Percentiles rank a stretch among this genome's conserved stretches.
These are phyloP conservation scores for Citrus hindsii DNA, from an alignment of 345 rosid genomes.

Conservation along the genomic window DNA sequence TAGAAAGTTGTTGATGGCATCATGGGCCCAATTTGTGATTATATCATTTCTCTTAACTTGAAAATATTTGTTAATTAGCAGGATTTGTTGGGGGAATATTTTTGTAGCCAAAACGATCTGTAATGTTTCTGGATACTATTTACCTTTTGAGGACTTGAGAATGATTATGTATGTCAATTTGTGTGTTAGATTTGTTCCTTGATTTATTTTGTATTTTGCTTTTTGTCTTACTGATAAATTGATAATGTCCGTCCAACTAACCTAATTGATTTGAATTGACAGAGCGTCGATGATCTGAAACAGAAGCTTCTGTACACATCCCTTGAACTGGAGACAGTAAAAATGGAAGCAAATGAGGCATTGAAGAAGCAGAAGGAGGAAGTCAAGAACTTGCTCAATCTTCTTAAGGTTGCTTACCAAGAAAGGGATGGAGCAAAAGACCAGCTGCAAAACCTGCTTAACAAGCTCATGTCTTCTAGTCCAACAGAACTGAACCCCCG, in stretches of 20 bases:
- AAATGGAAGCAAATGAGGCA: conserved; percentile 58
- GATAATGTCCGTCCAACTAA: not conserved
- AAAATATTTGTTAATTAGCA: conserved; percentile 12
- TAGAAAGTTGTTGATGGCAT: conserved; percentile 11
- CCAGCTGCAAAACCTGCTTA: conserved; percentile 51
- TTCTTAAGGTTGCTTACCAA: conserved; percentile 54
- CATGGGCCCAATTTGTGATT: conserved; percentile 21
- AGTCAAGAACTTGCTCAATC: conserved; percentile 39
- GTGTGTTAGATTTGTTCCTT: not conserved
- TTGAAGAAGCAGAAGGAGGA: conserved; percentile 50
- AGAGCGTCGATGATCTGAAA: conserved; percentile 63
- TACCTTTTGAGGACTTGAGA: not conserved
- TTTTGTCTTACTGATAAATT: not conserved
- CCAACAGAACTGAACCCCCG: conserved; percentile 13
- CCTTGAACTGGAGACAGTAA: conserved; percentile 60
- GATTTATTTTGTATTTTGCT: not conserved
- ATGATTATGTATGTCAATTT: not conserved
- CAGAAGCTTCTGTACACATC: conserved; percentile 60
- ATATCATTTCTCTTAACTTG: conserved; percentile 23
- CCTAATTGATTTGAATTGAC: conserved; percentile 16
- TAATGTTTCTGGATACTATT: not conserved
- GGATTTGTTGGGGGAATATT: not conserved
- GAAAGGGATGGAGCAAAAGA: conserved; percentile 85
- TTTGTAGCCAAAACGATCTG: not conserved
- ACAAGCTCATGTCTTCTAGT: conserved; percentile 33